Evolutionary conservation across 441 rosid species (phyloP).

Genomic region (Flueggea neowawraea): DNA sequence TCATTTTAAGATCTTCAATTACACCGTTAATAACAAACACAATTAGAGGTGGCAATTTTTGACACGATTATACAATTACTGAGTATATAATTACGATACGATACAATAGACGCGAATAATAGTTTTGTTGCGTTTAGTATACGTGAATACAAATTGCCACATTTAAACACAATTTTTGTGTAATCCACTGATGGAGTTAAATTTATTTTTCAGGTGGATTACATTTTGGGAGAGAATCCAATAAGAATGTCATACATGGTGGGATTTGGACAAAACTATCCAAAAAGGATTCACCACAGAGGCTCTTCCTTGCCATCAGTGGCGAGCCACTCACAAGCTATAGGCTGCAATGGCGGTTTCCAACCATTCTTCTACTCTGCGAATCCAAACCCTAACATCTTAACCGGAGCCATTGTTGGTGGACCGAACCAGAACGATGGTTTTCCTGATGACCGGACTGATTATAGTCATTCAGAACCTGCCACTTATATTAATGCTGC

Average conservation of each 20-base stretch:
- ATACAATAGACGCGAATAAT: too few species aligned
- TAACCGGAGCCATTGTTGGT: slow-evolving; percentile 71
- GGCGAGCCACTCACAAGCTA: slow-evolving; percentile 28
- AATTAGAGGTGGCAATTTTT: too few species aligned
- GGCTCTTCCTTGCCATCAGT: slow-evolving; percentile 73
- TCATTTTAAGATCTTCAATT: neutral
- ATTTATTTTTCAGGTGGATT: slow-evolving; percentile 42
- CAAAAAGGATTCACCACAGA: slow-evolving; percentile 68
- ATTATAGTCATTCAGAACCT: slow-evolving; percentile 67
- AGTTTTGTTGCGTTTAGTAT: too few species aligned
- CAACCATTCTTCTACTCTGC: slow-evolving; percentile 39
- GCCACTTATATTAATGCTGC: slow-evolving; percentile 79
- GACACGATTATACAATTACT: too few species aligned
- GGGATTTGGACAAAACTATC: slow-evolving; percentile 63
- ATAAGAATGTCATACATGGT: slow-evolving; percentile 81
- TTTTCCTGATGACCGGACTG: slow-evolving; percentile 53
- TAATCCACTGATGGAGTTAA: neutral
- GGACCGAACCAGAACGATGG: slow-evolving; percentile 73
- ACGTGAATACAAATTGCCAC: too few species aligned
- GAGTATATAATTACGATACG: too few species aligned
- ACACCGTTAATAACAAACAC: too few species aligned
- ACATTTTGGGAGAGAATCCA: slow-evolving; percentile 73
- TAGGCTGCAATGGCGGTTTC: slow-evolving; percentile 63
- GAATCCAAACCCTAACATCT: slow-evolving; percentile 66
- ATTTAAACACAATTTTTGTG: too few species aligned